Base-by-base conservation (phyloP, 768 basidiomycete species). In the Trichaptum fuscoviolaceum region DNA sequence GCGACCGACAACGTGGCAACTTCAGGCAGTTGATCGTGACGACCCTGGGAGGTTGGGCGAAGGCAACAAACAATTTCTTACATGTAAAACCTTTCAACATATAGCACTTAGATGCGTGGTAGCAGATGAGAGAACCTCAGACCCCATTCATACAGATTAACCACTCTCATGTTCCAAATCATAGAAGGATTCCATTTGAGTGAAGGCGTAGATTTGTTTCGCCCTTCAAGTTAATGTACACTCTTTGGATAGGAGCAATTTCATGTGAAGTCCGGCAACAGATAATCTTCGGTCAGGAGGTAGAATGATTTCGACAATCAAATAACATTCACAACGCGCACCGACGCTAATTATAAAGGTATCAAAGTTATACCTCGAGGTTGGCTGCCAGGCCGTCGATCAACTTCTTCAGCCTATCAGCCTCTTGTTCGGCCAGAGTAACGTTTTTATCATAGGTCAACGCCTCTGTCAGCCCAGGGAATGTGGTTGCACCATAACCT, bases 401-500 rank as follows among this genome's bases (percentile, higher is more conserved):
- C 64, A 89, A 79, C 7, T 71, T 73, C 25, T 78, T 76, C 69
- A 93, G 77, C 62, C 90, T 83, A 12, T 75, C 73, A 12, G 84
- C 83, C 74, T 95, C 92, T 68, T 84, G 75, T 67, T 84, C 72
- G 1, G 88, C 88, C 68, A 88, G 74, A 0, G 84, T 86, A 15
- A 76, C 75, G 71, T 92, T 87, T 71, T 85, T 80, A 64, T 94
- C 91, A 52, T 87, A 81, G 25, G 85, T 81, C 70, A 95, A 83
- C 0, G 92, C 84, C 73, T 96, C 93, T 0, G 87, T 89, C 30
- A 95, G 77, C 18, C 82, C 92, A 1, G 93, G 94, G 67, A 95
- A 81, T 0, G 92, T 92, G 0, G 93, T 94, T 1, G 93, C 91
- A 7, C 92, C 92, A 71, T 93, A 92, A 5, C 91, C 90, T 91